Base-by-base conservation (phyloP, 352 stramenopile genomes). In the Pythium folliculosum region DNA sequence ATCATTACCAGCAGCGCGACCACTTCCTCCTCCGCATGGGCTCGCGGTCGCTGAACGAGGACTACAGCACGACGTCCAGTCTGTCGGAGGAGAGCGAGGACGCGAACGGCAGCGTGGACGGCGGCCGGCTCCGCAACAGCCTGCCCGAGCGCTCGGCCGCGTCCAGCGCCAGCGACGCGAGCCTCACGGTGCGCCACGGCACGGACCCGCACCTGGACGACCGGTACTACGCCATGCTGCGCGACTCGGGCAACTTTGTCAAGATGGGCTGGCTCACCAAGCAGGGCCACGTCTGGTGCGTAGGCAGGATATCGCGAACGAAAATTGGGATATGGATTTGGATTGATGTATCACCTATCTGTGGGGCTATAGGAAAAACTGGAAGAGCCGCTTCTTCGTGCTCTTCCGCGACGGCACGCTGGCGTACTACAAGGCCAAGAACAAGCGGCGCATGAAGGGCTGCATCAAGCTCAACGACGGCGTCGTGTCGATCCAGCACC, bases 371-470 rank as follows among this genome's bases (percentile, higher is more conserved):
- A 87, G 81, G 81, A 92, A 94, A 65, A 94, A 76, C 56, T 96
- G 88, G 88, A 96, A 95, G 69, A 86, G 69, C 60, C 84, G 88
- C 38, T 95, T 91, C 66, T 96, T 96, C 55, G 85, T 96, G 44
- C 67, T 96, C 14, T 95, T 91, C 60, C 75, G 77, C 10, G 86
- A 96, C 63, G 86, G 84, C 6, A 93, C 82, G 13, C 82, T 96
- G 37, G 86, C 80, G 12, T 96, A 96, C 53, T 96, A 95, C 64
- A 91, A 92, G 66, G 85, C 77, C 56, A 86, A 88, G 40, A 78
- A 73, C 32, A 84, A 81, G 55, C 82, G 81, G 54, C 90, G 88
- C 67, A 92, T 94, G 65, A 86, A 95, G 51, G 88, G 88, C 19
- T 90, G 84, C 43, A 82, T 96, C 55, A 82, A 86, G 60, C 73